A percentile compares a stretch with the other conserved stretches of the same genome.
These are phyloP conservation scores for Pyrenochaeta sp. DNA, from an alignment of 2,329 filamentous ascomycete species.

Conservation along the genomic window DNA sequence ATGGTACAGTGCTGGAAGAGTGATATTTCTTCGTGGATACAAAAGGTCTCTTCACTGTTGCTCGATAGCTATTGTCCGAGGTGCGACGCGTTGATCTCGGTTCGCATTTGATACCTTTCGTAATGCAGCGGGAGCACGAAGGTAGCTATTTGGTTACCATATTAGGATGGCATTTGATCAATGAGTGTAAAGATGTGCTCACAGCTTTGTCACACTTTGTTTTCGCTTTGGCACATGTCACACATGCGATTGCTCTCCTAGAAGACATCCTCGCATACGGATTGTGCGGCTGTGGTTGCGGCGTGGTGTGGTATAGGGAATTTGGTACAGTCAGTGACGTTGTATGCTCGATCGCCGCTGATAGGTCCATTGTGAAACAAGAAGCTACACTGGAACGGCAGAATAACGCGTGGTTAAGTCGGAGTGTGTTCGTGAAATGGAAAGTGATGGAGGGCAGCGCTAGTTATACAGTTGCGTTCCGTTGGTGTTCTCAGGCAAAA, in stretches of 20 bases:
- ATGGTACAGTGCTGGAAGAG: conserved; percentile 30
- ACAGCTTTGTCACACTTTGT: conserved; percentile 50
- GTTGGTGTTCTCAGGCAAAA: not conserved
- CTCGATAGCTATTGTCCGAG: conserved; percentile 43
- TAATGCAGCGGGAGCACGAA: conserved; percentile 46
- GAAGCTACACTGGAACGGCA: not conserved
- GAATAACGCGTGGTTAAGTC: not conserved
- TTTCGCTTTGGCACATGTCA: conserved; percentile 50
- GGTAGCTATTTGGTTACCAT: conserved; percentile 31
- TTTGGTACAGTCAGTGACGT: conserved; percentile 19
- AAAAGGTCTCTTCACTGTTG: conserved; percentile 35
- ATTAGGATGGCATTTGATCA: not conserved
- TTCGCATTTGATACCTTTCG: conserved; percentile 47
- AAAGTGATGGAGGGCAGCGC: conserved; percentile 5
- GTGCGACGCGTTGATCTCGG: conserved; percentile 49
- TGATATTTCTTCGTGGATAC: conserved; percentile 35
- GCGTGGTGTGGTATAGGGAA: conserved; percentile 15
- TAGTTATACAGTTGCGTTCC: conserved; percentile 8
- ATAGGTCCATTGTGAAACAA: conserved; percentile 26
- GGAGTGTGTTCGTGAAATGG: conserved; percentile 7
- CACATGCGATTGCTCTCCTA: conserved; percentile 49
- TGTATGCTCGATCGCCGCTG: conserved; percentile 18
- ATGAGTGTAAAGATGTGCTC: conserved; percentile 4
- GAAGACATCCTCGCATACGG: conserved; percentile 43
- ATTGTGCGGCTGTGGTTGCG: conserved; percentile 27